Conservation (phyloP, 2,329 filamentous ascomycete genomes). For the Diaporthe sp. region DNA sequence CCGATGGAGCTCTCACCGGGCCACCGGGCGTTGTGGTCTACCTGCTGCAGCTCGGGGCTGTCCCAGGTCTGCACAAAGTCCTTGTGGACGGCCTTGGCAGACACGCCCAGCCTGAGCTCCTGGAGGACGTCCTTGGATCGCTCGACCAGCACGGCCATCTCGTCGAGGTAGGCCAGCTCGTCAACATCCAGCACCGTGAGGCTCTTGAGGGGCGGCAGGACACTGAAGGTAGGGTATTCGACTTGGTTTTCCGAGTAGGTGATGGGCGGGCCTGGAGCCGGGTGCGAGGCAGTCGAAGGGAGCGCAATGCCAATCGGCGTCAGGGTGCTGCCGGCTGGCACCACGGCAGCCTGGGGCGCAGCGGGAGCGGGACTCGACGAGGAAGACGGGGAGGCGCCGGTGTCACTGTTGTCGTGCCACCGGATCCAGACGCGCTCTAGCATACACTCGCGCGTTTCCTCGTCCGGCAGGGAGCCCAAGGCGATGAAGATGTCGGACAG, state of each 20-base stretch:
- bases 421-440: conserved; percentile 83
- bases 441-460: conserved; percentile 71
- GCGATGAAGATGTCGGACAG: conserved; percentile 85
- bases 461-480: conserved; percentile 77
- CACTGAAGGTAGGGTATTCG: conserved; percentile 84
- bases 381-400: conserved; percentile 50
- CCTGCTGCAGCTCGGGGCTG: conserved; percentile 70
- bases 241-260: conserved; percentile 69
- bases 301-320: conserved; percentile 57
- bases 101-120: conserved; percentile 81
- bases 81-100: conserved; percentile 57
- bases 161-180: conserved; percentile 84
- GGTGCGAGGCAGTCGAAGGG: conserved; percentile 47
- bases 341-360: conserved; percentile 40
- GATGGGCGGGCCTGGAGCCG: conserved; percentile 53
- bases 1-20: conserved; percentile 70
- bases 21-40: conserved; percentile 70
- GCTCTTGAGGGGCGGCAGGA: conserved; percentile 80
- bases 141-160: conserved; percentile 83
- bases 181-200: conserved; percentile 85
- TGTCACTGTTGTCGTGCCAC: conserved; percentile 81
- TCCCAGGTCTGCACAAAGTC: conserved; percentile 75
- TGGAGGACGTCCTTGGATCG: conserved; percentile 74
- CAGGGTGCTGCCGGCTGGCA: conserved; percentile 53
- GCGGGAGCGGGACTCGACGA: conserved; percentile 45